phyloP scores from a whole-genome alignment of 768 basidiomycete genomes.

The Tylopilus sp. region DNA sequence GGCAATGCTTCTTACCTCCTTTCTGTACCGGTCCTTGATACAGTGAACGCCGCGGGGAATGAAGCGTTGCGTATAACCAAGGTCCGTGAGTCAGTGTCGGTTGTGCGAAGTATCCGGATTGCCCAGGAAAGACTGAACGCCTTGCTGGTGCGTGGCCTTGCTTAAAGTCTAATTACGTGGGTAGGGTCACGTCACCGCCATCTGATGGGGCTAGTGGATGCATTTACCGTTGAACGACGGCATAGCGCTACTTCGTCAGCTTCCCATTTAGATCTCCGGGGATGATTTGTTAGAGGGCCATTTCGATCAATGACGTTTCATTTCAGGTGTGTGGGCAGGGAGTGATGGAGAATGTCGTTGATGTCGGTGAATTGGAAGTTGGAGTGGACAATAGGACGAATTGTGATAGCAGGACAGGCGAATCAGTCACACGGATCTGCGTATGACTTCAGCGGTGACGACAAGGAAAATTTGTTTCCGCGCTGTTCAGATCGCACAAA shows the following conservation, averaged over 20 bases:
- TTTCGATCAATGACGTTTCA: slow-evolving; percentile 15
- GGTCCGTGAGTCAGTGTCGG: slow-evolving; percentile 22
- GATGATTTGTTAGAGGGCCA: slow-evolving; percentile 6
- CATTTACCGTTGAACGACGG: slow-evolving; percentile 12
- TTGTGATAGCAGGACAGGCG: slow-evolving; percentile 20
- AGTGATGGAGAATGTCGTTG: slow-evolving; percentile 20
- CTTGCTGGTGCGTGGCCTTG: slow-evolving; percentile 31
- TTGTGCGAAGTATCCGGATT: slow-evolving; percentile 16
- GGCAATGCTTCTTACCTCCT: slow-evolving; percentile 11
- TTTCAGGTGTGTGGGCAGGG: slow-evolving; percentile 9
- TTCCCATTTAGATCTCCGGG: slow-evolving; percentile 14
- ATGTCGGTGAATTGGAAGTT: slow-evolving; percentile 22
- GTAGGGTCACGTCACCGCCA: slow-evolving; percentile 30
- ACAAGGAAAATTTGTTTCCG: slow-evolving; percentile 15
- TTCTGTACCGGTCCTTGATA: slow-evolving; percentile 10
- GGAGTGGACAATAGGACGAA: slow-evolving; percentile 9
- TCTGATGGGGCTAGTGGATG: slow-evolving; percentile 21
- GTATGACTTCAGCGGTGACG: slow-evolving; percentile 30
- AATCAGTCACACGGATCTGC: slow-evolving; percentile 31
- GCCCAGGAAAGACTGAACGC: slow-evolving; percentile 16
- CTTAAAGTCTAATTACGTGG: slow-evolving; percentile 39
- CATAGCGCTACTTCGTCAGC: slow-evolving; percentile 10
- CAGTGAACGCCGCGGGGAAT: slow-evolving; percentile 34
- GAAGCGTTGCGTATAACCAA: slow-evolving; percentile 15
- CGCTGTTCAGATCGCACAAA: slow-evolving; percentile 21